Evolutionary conservation across 805 yeast genomes (phyloP).

Genomic region (Priceomyces carsonii): DNA sequence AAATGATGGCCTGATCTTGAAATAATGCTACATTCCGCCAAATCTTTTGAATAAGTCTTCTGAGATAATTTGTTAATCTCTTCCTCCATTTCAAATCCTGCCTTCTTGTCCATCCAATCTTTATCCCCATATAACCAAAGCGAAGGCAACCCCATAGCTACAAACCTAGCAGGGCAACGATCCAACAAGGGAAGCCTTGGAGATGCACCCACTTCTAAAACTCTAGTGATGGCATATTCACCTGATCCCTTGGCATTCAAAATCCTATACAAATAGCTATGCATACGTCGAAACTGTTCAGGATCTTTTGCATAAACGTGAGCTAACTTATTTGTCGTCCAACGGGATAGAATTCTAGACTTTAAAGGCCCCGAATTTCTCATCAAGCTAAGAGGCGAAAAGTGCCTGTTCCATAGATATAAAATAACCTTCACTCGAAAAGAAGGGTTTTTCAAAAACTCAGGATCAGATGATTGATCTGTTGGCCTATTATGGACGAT

Average conservation of each 20-base stretch:
- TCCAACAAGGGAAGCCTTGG: constrained; percentile 58
- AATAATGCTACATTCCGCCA: constrained; percentile 35
- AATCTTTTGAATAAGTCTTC: constrained; percentile 25
- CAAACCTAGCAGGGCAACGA: constrained; percentile 43
- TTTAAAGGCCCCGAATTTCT: constrained; percentile 58
- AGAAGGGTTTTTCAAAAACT: constrained; percentile 1
- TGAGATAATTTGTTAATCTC: constrained; percentile 28
- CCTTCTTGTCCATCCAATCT: constrained; percentile 71
- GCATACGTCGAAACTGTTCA: constrained; percentile 38
- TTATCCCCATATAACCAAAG: constrained; percentile 66
- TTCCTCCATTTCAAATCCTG: constrained; percentile 49
- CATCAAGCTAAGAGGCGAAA: constrained; percentile 55
- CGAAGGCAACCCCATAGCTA: constrained; percentile 46
- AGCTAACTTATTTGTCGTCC: constrained; percentile 51
- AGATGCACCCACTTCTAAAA: constrained; percentile 60
- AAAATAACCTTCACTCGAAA: constrained; percentile 28
- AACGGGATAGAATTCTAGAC: constrained; percentile 49
- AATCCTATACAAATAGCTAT: constrained; percentile 53
- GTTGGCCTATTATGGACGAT: constrained; percentile 20
- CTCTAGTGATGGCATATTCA: constrained; percentile 60
- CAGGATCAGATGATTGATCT: constrained; percentile 6
- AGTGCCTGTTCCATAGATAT: constrained; percentile 52
- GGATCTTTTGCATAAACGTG: constrained; percentile 41
- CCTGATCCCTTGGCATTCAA: constrained; percentile 63
- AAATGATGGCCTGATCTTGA: constrained; percentile 55